Evolutionary conservation across 2,329 filamentous ascomycete species (phyloP).

Genomic region (Colletotrichum melonis): DNA sequence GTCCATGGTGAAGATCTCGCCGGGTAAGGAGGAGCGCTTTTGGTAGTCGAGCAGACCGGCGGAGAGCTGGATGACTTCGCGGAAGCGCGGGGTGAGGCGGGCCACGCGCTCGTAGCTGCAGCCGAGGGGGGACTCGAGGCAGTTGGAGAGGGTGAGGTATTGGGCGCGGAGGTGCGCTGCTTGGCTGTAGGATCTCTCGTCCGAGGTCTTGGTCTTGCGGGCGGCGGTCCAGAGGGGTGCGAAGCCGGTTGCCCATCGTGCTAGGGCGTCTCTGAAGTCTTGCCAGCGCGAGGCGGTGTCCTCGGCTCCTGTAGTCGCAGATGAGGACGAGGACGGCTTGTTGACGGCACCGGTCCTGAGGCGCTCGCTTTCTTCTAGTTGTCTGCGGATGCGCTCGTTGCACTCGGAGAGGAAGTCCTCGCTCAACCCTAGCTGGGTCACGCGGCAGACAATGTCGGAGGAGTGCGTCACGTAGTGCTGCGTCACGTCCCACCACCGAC

Average conservation of each 20-base stretch:
- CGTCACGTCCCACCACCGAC: conserved; percentile 44
- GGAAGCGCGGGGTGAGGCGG: conserved; percentile 40
- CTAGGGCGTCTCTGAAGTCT: conserved; percentile 20
- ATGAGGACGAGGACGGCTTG: not conserved
- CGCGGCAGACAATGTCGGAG: conserved; percentile 34
- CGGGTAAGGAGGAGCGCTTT: not conserved
- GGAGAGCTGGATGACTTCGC: conserved; percentile 41
- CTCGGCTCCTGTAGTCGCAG: no score
- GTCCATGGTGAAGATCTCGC: conserved; percentile 44
- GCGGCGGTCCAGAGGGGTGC: conserved; percentile 37
- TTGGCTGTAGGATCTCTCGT: conserved; percentile 39
- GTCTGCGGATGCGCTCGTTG: conserved; percentile 5
- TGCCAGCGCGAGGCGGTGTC: conserved; percentile 28
- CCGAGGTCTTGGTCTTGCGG: conserved; percentile 19
- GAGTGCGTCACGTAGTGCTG: conserved; percentile 43
- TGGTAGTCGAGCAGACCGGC: conserved; percentile 39
- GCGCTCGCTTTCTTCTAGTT: conserved; percentile 17
- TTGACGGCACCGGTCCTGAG: not conserved
- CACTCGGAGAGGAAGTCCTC: conserved; percentile 16
- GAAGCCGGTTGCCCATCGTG: conserved; percentile 36
- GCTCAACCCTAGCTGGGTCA: conserved; percentile 32
- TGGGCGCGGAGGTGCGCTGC: conserved; percentile 41
- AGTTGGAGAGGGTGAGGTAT: conserved; percentile 40
- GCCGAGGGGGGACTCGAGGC: conserved; percentile 37
- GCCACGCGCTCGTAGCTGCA: conserved; percentile 40